A percentile compares a stretch with the other conserved stretches of the same genome.
Conservation (phyloP, 164 flowering plant genomes). For the Dillenia turbinata region DNA sequence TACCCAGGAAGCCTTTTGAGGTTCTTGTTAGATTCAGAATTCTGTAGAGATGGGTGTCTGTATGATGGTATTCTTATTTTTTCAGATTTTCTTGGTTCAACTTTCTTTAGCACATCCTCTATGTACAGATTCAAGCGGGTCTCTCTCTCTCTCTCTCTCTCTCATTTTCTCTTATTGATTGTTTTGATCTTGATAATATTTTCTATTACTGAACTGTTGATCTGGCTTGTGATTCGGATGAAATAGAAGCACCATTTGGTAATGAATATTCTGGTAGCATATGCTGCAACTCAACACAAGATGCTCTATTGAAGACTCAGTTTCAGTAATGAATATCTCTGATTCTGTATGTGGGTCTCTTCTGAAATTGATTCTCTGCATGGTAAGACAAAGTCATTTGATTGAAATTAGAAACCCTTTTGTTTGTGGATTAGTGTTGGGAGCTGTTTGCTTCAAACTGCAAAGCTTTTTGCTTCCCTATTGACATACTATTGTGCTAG, state of each 20-base stretch:
- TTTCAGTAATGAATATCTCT: slow-evolving; percentile 67
- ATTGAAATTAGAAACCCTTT: no score
- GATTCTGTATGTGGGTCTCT: slow-evolving; percentile 64
- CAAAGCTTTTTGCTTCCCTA: no score
- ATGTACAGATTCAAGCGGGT: slow-evolving; percentile 45
- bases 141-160: slow-evolving; percentile 8
- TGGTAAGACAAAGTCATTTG: slow-evolving; percentile 38
- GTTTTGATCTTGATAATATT: neutral
- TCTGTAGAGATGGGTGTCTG: slow-evolving; percentile 17
- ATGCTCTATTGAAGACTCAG: slow-evolving; percentile 51
- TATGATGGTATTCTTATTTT: slow-evolving; percentile 14
- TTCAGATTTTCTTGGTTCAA: slow-evolving; percentile 18
- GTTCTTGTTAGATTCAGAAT: neutral
- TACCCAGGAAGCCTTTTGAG: neutral
- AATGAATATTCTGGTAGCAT: slow-evolving; percentile 56
- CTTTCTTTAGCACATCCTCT: slow-evolving; percentile 38
- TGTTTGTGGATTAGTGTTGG: no score
- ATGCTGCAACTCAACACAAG: no score
- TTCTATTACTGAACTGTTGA: neutral
- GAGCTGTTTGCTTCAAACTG: no score
- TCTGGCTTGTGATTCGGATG: slow-evolving; percentile 3
- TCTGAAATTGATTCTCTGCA: slow-evolving; percentile 71
- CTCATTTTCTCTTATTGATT: neutral
- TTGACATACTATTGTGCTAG: no score
- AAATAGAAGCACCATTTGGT: slow-evolving; percentile 53